Evolutionary conservation across 345 rosid species (phyloP).

Genomic region (Eucalyptus polybractea): DNA sequence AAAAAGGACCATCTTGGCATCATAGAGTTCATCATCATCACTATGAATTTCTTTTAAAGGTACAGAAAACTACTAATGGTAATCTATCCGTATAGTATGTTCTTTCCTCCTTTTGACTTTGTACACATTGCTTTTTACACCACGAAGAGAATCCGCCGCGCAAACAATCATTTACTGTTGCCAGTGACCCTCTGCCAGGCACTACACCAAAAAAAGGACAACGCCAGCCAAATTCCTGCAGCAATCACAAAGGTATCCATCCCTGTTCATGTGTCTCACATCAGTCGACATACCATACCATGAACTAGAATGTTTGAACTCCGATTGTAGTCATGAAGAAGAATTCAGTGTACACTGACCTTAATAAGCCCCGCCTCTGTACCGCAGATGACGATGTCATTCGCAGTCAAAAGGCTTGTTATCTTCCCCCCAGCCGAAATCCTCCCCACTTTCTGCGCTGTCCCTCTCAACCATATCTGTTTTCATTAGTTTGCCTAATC

Average conservation of each 20-base stretch:
- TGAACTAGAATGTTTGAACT: not conserved
- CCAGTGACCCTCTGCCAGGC: not conserved
- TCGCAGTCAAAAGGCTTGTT: conserved; percentile 76
- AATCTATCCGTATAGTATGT: not conserved
- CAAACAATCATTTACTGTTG: not conserved
- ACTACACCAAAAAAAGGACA: not conserved
- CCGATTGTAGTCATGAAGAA: too few relatives aligned
- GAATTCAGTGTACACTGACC: conserved; percentile 18
- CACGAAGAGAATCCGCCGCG: not conserved
- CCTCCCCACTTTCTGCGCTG: conserved; percentile 79
- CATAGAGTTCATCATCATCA: not conserved
- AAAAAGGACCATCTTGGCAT: not conserved
- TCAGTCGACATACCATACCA: not conserved
- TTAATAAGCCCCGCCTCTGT: conserved; percentile 80
- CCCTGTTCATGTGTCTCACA: conserved; percentile 32
- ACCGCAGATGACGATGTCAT: conserved; percentile 67
- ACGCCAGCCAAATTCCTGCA: not conserved
- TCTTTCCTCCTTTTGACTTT: not conserved
- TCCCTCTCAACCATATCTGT: conserved; percentile 79
- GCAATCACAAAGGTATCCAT: conserved; percentile 61
- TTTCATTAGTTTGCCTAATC: not conserved
- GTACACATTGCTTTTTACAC: not conserved
- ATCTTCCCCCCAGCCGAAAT: conserved; percentile 84
- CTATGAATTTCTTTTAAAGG: not conserved
- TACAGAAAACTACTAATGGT: not conserved